These are phyloP conservation scores for Thielaviopsis musarum DNA, from an alignment of 2,329 filamentous ascomycete species.

Conservation along the genomic window DNA sequence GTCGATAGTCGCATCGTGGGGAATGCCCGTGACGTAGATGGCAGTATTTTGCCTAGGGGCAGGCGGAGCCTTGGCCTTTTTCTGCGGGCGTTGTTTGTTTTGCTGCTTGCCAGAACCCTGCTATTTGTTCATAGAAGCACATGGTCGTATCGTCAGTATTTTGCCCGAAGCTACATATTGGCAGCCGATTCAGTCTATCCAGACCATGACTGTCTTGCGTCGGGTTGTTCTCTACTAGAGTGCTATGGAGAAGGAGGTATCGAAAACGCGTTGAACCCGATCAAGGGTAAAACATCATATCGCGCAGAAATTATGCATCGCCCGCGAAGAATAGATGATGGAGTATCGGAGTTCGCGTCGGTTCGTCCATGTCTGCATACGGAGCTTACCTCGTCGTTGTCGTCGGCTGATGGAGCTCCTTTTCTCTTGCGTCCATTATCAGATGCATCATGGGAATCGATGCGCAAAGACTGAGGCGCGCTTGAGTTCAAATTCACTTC, in stretches of 20 bases:
- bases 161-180: slow-evolving; percentile 6
- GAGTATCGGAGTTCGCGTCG: background rate
- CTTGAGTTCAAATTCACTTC: background rate
- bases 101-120: slow-evolving; percentile 8
- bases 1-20: slow-evolving; percentile 56
- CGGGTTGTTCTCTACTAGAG: background rate
- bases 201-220: background rate
- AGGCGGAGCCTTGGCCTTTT: slow-evolving; percentile 31
- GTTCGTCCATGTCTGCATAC: slow-evolving; percentile 10
- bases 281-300: background rate
- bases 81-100: slow-evolving; percentile 21
- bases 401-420: slow-evolving; percentile 18
- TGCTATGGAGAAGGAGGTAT: background rate
- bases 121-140: slow-evolving; percentile 5
- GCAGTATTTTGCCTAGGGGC: slow-evolving; percentile 61
- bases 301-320: background rate
- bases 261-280: background rate
- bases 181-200: background rate
- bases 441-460: background rate
- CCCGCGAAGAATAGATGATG: background rate
- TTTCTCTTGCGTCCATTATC: slow-evolving; percentile 24
- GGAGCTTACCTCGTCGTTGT: slow-evolving; percentile 28
- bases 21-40: slow-evolving; percentile 80
- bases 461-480: background rate
- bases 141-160: slow-evolving; percentile 9